Evolutionary conservation across 495 filamentous ascomycete genomes (phyloP).

Genomic region (Hypoxylon lenormandii): DNA sequence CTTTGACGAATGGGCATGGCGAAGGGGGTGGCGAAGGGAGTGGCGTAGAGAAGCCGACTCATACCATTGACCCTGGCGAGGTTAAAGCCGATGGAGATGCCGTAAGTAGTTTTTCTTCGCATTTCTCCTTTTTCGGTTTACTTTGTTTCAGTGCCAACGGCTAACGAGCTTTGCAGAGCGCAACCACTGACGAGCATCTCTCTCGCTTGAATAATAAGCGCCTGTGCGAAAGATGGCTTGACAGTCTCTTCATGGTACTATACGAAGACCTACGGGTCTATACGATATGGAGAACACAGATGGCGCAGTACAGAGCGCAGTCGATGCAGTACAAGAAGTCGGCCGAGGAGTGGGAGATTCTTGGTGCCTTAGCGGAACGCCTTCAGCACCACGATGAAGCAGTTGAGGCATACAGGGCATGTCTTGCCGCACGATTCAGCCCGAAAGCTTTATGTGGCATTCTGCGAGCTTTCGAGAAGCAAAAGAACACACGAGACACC

Average conservation of each 20-base stretch:
- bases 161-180: slow-evolving; percentile 49
- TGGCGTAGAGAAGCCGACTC: slow-evolving; percentile 80
- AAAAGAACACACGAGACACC: slow-evolving; percentile 77
- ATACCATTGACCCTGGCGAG: slow-evolving; percentile 82
- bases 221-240: slow-evolving; percentile 95
- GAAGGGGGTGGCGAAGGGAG: slow-evolving; percentile 60
- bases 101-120: slow-evolving; percentile 61
- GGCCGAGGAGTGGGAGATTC: slow-evolving; percentile 96
- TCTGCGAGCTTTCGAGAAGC: slow-evolving; percentile 77
- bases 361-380: slow-evolving; percentile 90
- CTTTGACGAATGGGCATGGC: slow-evolving; percentile 55
- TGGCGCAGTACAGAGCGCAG: slow-evolving; percentile 90
- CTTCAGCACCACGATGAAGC: slow-evolving; percentile 90
- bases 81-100: slow-evolving; percentile 83
- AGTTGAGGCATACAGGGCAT: slow-evolving; percentile 88
- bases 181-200: slow-evolving; percentile 66
- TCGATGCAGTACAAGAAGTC: slow-evolving; percentile 93
- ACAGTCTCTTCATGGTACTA: slow-evolving; percentile 98
- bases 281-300: slow-evolving; percentile 98
- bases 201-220: slow-evolving; percentile 90
- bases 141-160: slow-evolving; percentile 7
- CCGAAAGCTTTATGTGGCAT: slow-evolving; percentile 90
- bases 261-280: slow-evolving; percentile 98
- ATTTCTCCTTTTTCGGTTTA: not conserved
- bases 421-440: slow-evolving; percentile 83